Percentiles rank a stretch among this genome's conserved stretches.
Conservation (phyloP, 176 grass and related monocot genomes). For the Miscanthus lutarioriparius region DNA sequence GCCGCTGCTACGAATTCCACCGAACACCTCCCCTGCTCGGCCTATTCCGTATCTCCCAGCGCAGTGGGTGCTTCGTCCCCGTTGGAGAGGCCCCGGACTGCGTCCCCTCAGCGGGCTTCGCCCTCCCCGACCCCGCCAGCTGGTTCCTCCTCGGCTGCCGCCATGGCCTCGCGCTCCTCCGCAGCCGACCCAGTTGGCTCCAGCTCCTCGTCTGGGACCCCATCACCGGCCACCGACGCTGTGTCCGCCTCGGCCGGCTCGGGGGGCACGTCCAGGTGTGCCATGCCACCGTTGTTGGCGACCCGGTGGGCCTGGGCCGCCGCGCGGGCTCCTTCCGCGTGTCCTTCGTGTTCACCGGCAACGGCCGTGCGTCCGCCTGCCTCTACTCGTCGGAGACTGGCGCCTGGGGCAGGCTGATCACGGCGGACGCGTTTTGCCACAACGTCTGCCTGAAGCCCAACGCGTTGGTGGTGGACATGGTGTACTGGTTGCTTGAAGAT, state of each 20-base stretch:
- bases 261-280: neutral
- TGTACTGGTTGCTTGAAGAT: neutral
- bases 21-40: slow-evolving; percentile 11
- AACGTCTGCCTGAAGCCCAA: neutral
- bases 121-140: neutral
- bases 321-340: slow-evolving; percentile 1
- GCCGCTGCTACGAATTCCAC: slow-evolving; percentile 2
- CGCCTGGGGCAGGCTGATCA: slow-evolving; percentile 7
- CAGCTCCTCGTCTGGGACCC: slow-evolving; percentile 28
- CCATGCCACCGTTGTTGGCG: neutral
- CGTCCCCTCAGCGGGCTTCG: neutral
- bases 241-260: slow-evolving; percentile 19
- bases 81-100: neutral
- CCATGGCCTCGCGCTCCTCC: slow-evolving; percentile 10
- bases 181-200: neutral
- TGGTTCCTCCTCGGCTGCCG: too few species aligned
- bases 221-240: slow-evolving; percentile 18
- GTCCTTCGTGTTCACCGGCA: slow-evolving; percentile 21
- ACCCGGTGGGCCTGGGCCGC: neutral
- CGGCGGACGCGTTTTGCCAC: neutral
- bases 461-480: neutral
- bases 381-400: slow-evolving; percentile 19
- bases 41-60: neutral
- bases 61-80: neutral
- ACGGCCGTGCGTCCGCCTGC: slow-evolving; percentile 24